These are phyloP conservation scores for Syncephalastrum sp. DNA, from an alignment of 371 early-diverging fungal species.

Conservation along the genomic window DNA sequence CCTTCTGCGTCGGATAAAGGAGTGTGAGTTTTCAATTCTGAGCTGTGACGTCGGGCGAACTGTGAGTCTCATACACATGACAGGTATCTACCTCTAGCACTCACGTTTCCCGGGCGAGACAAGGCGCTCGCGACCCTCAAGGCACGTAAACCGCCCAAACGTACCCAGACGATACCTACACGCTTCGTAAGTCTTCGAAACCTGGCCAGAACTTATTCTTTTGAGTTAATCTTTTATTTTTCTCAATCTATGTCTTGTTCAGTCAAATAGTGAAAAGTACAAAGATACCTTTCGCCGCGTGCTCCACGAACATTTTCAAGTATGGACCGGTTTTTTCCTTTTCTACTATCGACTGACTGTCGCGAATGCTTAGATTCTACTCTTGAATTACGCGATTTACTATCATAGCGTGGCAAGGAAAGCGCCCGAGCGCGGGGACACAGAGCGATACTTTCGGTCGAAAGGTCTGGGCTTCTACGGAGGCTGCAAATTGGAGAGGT, in stretches of 20 bases:
- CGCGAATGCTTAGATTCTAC: conserved; percentile 25
- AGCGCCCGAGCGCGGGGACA: conserved; percentile 11
- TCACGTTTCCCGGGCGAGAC: conserved; percentile 16
- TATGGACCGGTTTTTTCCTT: conserved; percentile 4
- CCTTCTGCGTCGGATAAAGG: conserved; percentile 11
- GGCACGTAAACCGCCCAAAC: conserved; percentile 8
- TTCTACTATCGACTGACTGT: neutral
- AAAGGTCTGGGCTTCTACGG: conserved; percentile 41
- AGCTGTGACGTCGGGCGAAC: neutral
- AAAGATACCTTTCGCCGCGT: conserved; percentile 44
- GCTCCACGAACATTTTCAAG: conserved; percentile 60
- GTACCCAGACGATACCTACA: conserved; percentile 15
- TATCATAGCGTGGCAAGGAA: conserved; percentile 17
- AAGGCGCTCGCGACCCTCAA: conserved; percentile 11
- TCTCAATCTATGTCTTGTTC: neutral
- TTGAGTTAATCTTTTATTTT: neutral
- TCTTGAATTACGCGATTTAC: conserved; percentile 30
- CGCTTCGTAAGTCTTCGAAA: conserved; percentile 23
- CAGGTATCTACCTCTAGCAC: conserved; percentile 15
- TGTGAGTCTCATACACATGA: too few relatives aligned
- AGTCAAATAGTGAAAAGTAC: conserved; percentile 41
- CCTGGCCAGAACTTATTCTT: neutral
- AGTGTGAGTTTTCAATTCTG: conserved; percentile 6
- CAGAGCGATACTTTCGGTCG: conserved; percentile 34
- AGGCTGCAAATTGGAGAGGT: conserved; percentile 23